Evolutionary conservation across 108 stramenopile species (phyloP), one percentile per base, ranked within the genome.

Genomic region (Tribonema minus): DNA sequence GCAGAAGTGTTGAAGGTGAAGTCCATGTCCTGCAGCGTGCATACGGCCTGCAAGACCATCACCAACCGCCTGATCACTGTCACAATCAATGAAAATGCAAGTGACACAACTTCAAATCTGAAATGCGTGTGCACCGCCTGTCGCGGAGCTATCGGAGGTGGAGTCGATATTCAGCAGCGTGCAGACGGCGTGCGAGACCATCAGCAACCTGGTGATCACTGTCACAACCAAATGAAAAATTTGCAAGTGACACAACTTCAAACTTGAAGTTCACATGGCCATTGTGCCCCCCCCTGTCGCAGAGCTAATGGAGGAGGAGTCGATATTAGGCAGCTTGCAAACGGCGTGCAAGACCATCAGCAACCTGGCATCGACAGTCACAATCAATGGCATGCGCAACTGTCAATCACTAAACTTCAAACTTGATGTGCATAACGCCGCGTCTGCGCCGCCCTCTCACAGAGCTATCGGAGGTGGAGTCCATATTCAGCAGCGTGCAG

Each of bases 151-250:
- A n/a, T n/a, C n/a, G n/a, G n/a, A n/a, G n/a, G n/a, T n/a, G n/a
- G n/a, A n/a, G n/a, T n/a, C n/a, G n/a, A n/a, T n/a, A n/a, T n/a
- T n/a, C n/a, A n/a, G n/a, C n/a, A n/a, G n/a, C n/a, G n/a, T n/a
- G n/a, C n/a, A n/a, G n/a, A n/a, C n/a, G n/a, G 90, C 92, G 37
- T 90, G 90, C 82, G 91, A 92, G 64, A 64, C 67, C 28, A 83
- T 82, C 36, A 37, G 71, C 41, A 39, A 37, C 26, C 39, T 58
- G 61, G 80, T 79, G 58, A 72, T 37, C 36, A 65, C 74, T 4
- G 71, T 80, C 28, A 80, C 72, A 7, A 76, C 84, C 28, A 86
- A 82, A 20, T 84, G 82, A 30, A 78, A 84, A n/a, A n/a, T n/a
- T n/a, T n/a, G n/a, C n/a, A n/a, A n/a, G n/a, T n/a, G n/a, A n/a